Conservation (phyloP, 768 basidiomycete genomes). For the Lactifluus piperatus region DNA sequence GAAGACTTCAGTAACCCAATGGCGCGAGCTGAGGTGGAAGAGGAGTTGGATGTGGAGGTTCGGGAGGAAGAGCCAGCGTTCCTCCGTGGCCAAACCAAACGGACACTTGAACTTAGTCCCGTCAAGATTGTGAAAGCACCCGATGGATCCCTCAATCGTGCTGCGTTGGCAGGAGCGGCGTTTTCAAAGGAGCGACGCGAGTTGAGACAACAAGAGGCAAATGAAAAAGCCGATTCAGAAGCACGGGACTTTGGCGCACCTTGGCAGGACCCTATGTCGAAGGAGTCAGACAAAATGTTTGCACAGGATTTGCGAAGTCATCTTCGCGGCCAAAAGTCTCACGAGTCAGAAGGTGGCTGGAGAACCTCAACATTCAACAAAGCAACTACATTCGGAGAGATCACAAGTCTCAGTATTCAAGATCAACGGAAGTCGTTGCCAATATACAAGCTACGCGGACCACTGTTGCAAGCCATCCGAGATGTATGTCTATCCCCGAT, state of each 20-base stretch:
- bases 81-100: conserved; percentile 92
- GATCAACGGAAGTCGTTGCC: conserved; percentile 89
- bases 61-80: conserved; percentile 96
- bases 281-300: conserved; percentile 76
- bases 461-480: conserved; percentile 80
- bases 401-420: conserved; percentile 82
- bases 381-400: conserved; percentile 91
- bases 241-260: conserved; percentile 91
- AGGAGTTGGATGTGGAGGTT: conserved; percentile 95
- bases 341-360: conserved; percentile 75
- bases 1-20: conserved; percentile 74
- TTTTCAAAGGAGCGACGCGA: conserved; percentile 94
- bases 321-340: conserved; percentile 72
- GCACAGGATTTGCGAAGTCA: conserved; percentile 87
- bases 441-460: conserved; percentile 90
- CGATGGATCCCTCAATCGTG: conserved; percentile 92
- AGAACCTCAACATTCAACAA: conserved; percentile 90
- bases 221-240: conserved; percentile 91
- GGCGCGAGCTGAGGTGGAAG: conserved; percentile 81
- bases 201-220: conserved; percentile 86
- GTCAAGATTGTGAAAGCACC: conserved; percentile 99
- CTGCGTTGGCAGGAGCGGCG: conserved; percentile 88
- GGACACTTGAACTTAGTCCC: conserved; percentile 89
- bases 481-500: conserved; percentile 53
- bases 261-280: conserved; percentile 98